Percentiles rank a stretch among this genome's conserved stretches.
Evolutionary conservation across 2,329 filamentous ascomycete genomes (phyloP).

Genomic region (Fusarium fujikuroi): DNA sequence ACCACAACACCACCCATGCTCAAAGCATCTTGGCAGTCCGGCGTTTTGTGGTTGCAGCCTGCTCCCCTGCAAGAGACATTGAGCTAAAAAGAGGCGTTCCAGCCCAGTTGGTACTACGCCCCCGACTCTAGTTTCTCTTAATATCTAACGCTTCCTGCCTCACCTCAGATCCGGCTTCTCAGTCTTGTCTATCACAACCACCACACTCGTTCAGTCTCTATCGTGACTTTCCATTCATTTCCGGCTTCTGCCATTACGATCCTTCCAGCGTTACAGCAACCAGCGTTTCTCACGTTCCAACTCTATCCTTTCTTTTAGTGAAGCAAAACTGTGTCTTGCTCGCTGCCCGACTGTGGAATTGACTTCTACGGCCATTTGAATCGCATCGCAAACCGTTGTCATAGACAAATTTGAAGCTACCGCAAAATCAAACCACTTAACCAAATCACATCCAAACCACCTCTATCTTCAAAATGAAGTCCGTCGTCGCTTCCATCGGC

Average conservation of each 20-base stretch:
- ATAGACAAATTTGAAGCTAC: slow-evolving; percentile 42
- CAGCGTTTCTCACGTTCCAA: slow-evolving; percentile 33
- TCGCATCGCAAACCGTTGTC: slow-evolving; percentile 31
- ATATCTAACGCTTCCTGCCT: slow-evolving; percentile 44
- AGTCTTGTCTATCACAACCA: slow-evolving; percentile 39
- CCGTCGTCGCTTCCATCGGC: slow-evolving; percentile 55
- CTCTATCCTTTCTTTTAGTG: slow-evolving; percentile 43
- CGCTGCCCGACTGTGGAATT: slow-evolving; percentile 44
- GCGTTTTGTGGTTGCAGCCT: slow-evolving; percentile 41
- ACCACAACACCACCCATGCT: slow-evolving; percentile 34
- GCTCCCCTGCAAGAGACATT: slow-evolving; percentile 33
- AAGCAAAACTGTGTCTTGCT: slow-evolving; percentile 49
- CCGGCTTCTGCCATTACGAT: slow-evolving; percentile 44
- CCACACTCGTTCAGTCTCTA: slow-evolving; percentile 43
- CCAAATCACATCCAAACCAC: slow-evolving; percentile 14
- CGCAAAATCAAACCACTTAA: slow-evolving; percentile 16
- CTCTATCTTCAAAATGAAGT: slow-evolving; percentile 58
- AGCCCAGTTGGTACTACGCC: slow-evolving; percentile 36
- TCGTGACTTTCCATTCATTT: slow-evolving; percentile 46
- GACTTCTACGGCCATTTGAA: slow-evolving; percentile 46
- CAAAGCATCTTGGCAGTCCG: slow-evolving; percentile 42
- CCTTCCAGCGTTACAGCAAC: slow-evolving; percentile 43
- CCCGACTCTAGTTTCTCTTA: slow-evolving; percentile 42
- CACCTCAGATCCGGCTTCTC: slow-evolving; percentile 30
- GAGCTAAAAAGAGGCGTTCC: slow-evolving; percentile 40